These are phyloP conservation scores for Pythium phragmiticola DNA, from an alignment of 352 stramenopile species.

Conservation along the genomic window DNA sequence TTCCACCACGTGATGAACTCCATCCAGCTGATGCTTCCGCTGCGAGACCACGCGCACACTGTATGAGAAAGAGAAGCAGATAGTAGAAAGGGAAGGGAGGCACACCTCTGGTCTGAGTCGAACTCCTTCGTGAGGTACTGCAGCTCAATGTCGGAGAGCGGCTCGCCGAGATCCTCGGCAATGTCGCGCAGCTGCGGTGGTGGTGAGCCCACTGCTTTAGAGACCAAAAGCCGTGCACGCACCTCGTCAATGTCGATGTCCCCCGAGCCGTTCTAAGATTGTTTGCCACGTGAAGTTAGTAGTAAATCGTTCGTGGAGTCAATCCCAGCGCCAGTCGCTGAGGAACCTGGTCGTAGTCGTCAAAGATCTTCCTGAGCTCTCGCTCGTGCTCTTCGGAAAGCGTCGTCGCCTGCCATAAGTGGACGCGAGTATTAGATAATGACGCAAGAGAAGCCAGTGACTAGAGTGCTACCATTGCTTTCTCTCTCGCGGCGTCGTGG, in stretches of 20 bases:
- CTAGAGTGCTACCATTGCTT: neutral
- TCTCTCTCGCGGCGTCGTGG: neutral
- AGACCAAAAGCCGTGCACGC: neutral
- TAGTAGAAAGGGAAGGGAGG: neutral
- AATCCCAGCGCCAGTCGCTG: neutral
- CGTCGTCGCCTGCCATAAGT: conserved; percentile 30
- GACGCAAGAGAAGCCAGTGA: neutral
- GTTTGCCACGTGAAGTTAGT: neutral
- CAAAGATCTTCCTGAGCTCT: conserved; percentile 75
- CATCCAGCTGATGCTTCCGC: conserved; percentile 60
- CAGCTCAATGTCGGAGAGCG: conserved; percentile 67
- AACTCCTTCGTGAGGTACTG: conserved; percentile 75
- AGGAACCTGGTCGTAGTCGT: conserved; percentile 69
- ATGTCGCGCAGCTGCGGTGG: conserved; percentile 56
- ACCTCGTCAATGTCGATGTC: conserved; percentile 76
- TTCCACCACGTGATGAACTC: conserved; percentile 86
- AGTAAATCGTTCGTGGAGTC: neutral
- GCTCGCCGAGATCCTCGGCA: conserved; percentile 70
- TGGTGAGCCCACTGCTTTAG: neutral
- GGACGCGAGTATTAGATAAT: neutral
- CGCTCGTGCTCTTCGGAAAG: conserved; percentile 67
- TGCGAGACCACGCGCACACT: conserved; percentile 13
- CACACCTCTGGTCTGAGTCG: conserved; percentile 60
- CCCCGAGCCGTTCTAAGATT: conserved; percentile 57
- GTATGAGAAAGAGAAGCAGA: neutral